Base-by-base conservation (phyloP, 345 rosid genomes). In the Arabis alpina region DNA sequence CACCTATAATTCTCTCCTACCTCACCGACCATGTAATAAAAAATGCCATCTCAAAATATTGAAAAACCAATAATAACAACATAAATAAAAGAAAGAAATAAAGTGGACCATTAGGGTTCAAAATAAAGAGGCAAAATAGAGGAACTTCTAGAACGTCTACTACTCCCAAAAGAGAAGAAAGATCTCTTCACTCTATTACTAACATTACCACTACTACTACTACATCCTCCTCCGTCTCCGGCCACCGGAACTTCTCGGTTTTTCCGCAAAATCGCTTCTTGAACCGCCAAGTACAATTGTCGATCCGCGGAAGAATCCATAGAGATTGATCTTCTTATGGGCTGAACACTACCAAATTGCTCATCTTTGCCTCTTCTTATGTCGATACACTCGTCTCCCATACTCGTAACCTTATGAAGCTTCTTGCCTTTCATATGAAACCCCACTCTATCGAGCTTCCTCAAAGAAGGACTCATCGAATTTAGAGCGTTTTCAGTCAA, bases 371-470 rank as follows among this genome's bases (percentile, higher is more conserved):
- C 82, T 15, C 82, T 81, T 84, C 97, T 85, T 0, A 73, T 82
- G 39, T 87, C 85, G 45, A 93, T 90, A 28, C 88, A 85, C 54
- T 91, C 98, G 60, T 93, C 97, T 16, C 94, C 98, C 97, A 85
- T 85, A 80, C 98, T 93, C 1, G 83, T 81, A 1, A 83, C 64
- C 52, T 84, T 90, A 0, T 72, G 75, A 12, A 82, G 59, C 66
- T 83, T 90, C 77, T 76, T 80, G 5, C 48, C 62, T 30, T 64
- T 79, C 42, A 84, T 84, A 23, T 64, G 75, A 32, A 60, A 70
- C 10, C 54, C 47, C 13, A 83, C 77, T 54, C 61, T 77, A 25
- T 81, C 84, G 24, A 78, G 51, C 77, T 81, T 83, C 54, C 77
- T 74, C 0, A 72, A 75, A 10, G 84, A 75, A 44, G 84, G 75